phyloP scores from a whole-genome alignment of 1,284 basidiomycete species.

The Ganoderma resinaceum region DNA sequence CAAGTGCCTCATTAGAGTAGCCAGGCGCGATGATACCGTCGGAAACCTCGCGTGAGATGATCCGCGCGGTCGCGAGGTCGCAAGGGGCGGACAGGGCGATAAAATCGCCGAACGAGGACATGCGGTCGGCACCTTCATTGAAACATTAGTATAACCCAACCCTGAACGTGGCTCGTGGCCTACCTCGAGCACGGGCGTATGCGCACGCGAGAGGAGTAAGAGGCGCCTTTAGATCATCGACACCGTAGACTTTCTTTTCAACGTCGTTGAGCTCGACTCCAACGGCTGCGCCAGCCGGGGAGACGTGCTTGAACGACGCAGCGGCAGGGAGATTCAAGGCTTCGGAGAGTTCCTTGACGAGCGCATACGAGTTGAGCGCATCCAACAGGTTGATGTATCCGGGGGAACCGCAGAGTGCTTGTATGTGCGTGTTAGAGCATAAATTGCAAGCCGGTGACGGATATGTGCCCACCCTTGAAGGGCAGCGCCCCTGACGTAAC shows the following conservation, averaged over 20 bases:
- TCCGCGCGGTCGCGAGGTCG: conserved; percentile 93
- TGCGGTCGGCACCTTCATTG: conserved; percentile 87
- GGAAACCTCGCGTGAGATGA: conserved; percentile 97
- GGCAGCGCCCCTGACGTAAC: conserved; percentile 91
- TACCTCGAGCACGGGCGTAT: conserved; percentile 95
- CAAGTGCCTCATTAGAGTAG: conserved; percentile 89
- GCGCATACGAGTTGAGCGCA: conserved; percentile 95
- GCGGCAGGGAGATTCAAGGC: conserved; percentile 91
- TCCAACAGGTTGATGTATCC: conserved; percentile 99
- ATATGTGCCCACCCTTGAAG: conserved; percentile 79
- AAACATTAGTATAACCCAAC: neutral
- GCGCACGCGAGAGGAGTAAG: conserved; percentile 92
- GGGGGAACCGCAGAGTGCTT: conserved; percentile 92
- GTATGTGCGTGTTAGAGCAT: neutral
- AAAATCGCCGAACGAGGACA: conserved; percentile 99
- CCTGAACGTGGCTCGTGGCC: conserved; percentile 25
- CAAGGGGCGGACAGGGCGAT: conserved; percentile 94
- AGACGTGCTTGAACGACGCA: conserved; percentile 99
- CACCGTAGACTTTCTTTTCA: conserved; percentile 96
- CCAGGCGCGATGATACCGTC: conserved; percentile 98
- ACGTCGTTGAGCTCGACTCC: conserved; percentile 85
- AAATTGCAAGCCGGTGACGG: neutral
- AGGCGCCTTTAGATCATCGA: conserved; percentile 92
- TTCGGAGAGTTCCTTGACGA: conserved; percentile 93
- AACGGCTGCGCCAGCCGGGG: conserved; percentile 95